Base-by-base conservation (phyloP, 306 rosid genomes). In the Sesbania bispinosa region DNA sequence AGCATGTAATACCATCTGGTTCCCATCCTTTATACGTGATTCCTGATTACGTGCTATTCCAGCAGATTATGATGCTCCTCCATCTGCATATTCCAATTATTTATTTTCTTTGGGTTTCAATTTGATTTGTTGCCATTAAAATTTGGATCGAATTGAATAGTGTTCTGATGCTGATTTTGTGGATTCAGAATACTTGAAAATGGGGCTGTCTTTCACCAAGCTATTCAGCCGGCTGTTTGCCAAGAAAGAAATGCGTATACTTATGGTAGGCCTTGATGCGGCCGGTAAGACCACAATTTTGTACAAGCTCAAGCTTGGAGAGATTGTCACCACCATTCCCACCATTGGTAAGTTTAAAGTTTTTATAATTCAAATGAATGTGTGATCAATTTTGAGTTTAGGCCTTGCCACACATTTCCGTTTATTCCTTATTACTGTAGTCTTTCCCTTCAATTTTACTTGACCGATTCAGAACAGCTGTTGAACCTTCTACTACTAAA, bases 251-350 rank as follows among this genome's bases (percentile, higher is more conserved):
- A 92, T 92, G 98, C 90, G 98, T 59, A 92, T 92, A 23, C 97
- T 92, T 7, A 92, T 92, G 97, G 97, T 92, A 77, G 98, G 98
- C 77, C 98, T 89, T 14, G 96, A 92, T 82, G 98, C 98, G 9
- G 98, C 98, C 50, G 98, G 98, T 89, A 92, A 92, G 92, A 92
- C 98, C 9, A 92, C 96, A 76, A 92, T 92, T 66, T 85, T 92
- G 13, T 92, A 92, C 71, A 92, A 92, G 93, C 93, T 92, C 82
- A 92, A 92, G 90, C 92, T 92, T 48, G 97, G 97, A 52, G 97
- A 92, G 84, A 92, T 92, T 10, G 97, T 92, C 82, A 89, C 97
- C 78, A 92, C 98, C 78, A 92, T 92, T 84, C 98, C 98, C 48
- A 92, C 98, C 51, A 92, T 92, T 30, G 96, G 98, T 92, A 80